phyloP scores from a whole-genome alignment of 768 basidiomycete species.

The Grammothele lineata region DNA sequence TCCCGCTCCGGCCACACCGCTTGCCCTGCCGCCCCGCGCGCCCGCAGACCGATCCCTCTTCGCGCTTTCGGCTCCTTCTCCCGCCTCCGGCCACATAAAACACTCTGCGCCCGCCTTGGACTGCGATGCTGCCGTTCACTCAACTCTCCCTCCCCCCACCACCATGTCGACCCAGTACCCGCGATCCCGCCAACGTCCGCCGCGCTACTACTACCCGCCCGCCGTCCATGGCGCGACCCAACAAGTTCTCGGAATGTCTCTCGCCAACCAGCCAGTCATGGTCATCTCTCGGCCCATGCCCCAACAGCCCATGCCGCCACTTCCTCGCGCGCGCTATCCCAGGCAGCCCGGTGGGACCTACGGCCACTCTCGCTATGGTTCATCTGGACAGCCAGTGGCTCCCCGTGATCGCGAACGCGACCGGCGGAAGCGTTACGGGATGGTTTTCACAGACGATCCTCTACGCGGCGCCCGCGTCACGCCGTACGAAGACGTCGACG shows the following conservation, averaged over 20 bases:
- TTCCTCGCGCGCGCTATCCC: neutral
- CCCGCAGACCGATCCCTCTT: too few relatives aligned
- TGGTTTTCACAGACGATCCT: conserved; percentile 7
- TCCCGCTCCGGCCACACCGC: too few relatives aligned
- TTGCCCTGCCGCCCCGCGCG: too few relatives aligned
- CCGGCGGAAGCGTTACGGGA: conserved; percentile 8
- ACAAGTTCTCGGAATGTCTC: conserved; percentile 11
- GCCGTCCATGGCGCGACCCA: conserved; percentile 2
- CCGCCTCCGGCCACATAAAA: neutral
- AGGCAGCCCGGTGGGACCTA: too few relatives aligned
- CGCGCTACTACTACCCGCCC: conserved; percentile 2
- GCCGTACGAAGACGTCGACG: conserved; percentile 13
- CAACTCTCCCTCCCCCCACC: neutral
- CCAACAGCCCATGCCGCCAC: conserved; percentile 5
- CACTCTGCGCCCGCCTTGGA: neutral
- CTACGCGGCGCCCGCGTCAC: neutral
- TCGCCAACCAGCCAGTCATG: conserved; percentile 11
- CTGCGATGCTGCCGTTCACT: conserved; percentile 1
- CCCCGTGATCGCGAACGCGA: neutral
- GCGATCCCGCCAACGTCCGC: too few relatives aligned
- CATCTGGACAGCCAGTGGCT: too few relatives aligned
- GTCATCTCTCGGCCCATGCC: conserved; percentile 13
- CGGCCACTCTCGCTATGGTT: neutral
- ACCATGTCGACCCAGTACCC: conserved; percentile 3
- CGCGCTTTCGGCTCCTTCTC: too few relatives aligned